Evolutionary conservation across 345 rosid genomes (phyloP).

Genomic region (Citrus reticulata): DNA sequence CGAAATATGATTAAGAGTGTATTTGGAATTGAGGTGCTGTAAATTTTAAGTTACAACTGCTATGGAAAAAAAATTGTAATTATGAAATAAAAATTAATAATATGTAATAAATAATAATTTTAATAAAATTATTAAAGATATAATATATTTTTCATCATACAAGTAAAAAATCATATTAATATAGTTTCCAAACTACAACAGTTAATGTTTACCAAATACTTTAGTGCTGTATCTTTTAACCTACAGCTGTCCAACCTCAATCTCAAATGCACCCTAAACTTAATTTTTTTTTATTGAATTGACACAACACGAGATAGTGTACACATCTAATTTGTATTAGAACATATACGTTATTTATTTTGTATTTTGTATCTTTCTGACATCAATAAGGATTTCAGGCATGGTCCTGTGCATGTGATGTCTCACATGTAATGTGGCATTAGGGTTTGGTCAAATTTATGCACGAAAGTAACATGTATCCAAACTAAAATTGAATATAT

Average conservation of each 20-base stretch:
- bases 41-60: accelerated
- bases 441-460: not conserved
- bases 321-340: not conserved
- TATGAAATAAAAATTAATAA: too few relatives aligned
- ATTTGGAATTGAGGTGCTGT: too few relatives aligned
- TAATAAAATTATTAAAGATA: too few relatives aligned
- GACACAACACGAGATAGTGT: too few relatives aligned
- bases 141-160: too few relatives aligned
- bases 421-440: not conserved
- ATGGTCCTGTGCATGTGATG: not conserved
- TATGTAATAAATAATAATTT: too few relatives aligned
- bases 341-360: not conserved
- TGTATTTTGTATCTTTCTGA: not conserved
- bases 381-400: too few relatives aligned
- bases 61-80: too few relatives aligned
- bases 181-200: accelerated
- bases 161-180: too few relatives aligned
- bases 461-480: constrained; percentile 10
- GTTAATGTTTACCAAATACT: accelerated
- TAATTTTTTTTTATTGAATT: too few relatives aligned
- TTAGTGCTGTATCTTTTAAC: too few relatives aligned
- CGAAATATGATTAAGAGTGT: too few relatives aligned
- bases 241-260: accelerated
- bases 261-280: accelerated
- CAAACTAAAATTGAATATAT: not conserved